A percentile compares a stretch with the other conserved stretches of the same genome.
These are phyloP conservation scores for Mycena venus DNA, from an alignment of 768 basidiomycete species.

Conservation along the genomic window DNA sequence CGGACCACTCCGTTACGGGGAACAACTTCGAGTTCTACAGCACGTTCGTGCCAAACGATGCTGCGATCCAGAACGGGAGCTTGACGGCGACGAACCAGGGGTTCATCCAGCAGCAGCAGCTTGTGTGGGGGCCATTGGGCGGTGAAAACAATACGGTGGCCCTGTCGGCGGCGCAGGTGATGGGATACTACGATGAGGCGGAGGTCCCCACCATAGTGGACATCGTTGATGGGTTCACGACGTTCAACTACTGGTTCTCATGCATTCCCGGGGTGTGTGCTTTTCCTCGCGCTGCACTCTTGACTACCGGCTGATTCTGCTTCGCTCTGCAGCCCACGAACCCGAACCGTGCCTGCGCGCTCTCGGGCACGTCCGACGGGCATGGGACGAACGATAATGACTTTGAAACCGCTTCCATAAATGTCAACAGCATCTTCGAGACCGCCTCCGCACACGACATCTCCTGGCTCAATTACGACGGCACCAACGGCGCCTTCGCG, in stretches of 20 bases:
- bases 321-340: constrained; percentile 39
- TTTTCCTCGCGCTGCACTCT: neutral
- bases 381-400: constrained; percentile 43
- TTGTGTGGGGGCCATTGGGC: constrained; percentile 27
- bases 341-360: constrained; percentile 45
- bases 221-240: constrained; percentile 42
- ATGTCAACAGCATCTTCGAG: constrained; percentile 45
- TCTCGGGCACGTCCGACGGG: constrained; percentile 45
- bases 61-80: constrained; percentile 27
- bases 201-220: constrained; percentile 40
- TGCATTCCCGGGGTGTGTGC: constrained; percentile 41
- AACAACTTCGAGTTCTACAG: constrained; percentile 42
- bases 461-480: constrained; percentile 45
- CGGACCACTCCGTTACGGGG: constrained; percentile 30
- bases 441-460: constrained; percentile 37
- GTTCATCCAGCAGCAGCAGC: constrained; percentile 41
- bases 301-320: neutral
- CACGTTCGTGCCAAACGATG: constrained; percentile 37
- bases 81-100: constrained; percentile 36
- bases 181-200: constrained; percentile 40
- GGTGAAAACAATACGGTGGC: constrained; percentile 24
- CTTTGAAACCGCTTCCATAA: constrained; percentile 34
- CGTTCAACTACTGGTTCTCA: constrained; percentile 49
- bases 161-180: constrained; percentile 38
- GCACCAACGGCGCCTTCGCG: constrained; percentile 36